Percentiles rank a stretch among this genome's conserved stretches.
Conservation (phyloP, 345 rosid species). For the Aethionema arabicum region DNA sequence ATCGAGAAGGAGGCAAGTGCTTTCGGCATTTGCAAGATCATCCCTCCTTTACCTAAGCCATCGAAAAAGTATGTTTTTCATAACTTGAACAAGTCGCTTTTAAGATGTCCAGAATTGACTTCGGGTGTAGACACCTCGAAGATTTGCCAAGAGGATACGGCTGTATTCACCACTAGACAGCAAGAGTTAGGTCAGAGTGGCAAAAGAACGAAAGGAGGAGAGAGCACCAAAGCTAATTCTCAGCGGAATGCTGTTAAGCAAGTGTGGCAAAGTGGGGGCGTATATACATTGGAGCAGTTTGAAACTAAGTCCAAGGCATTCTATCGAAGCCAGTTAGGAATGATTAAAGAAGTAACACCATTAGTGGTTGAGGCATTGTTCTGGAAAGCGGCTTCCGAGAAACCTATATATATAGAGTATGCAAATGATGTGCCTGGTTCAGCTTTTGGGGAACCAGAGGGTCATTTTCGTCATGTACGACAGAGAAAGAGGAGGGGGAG, state of each 20-base stretch:
- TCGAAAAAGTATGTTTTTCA: slow-evolving; percentile 73
- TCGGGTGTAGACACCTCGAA: slow-evolving; percentile 43
- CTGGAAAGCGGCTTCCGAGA: slow-evolving; percentile 87
- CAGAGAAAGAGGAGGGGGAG: slow-evolving; percentile 64
- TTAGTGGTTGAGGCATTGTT: slow-evolving; percentile 77
- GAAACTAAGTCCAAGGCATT: slow-evolving; percentile 81
- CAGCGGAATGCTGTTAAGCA: slow-evolving; percentile 62
- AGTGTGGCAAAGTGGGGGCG: slow-evolving; percentile 99
- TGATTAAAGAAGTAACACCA: slow-evolving; percentile 68
- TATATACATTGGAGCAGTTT: slow-evolving; percentile 92
- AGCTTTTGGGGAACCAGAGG: slow-evolving; percentile 83
- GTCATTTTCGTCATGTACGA: slow-evolving; percentile 57
- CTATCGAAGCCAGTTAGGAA: slow-evolving; percentile 63
- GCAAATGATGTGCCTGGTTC: slow-evolving; percentile 99
- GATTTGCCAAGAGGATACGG: slow-evolving; percentile 51
- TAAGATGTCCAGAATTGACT: slow-evolving; percentile 73
- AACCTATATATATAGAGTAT: slow-evolving; percentile 86
- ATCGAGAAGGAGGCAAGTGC: slow-evolving; percentile 94
- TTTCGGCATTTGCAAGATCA: slow-evolving; percentile 92
- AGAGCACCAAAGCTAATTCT: slow-evolving; percentile 30
- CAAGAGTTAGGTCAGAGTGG: slow-evolving; percentile 84
- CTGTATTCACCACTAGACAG: slow-evolving; percentile 91
- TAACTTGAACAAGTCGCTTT: slow-evolving; percentile 81
- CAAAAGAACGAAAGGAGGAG: slow-evolving; percentile 55
- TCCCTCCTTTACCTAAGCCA: slow-evolving; percentile 95